Evolutionary conservation across 148 eudicot species (phyloP).

Genomic region (Rhododendron simsii): DNA sequence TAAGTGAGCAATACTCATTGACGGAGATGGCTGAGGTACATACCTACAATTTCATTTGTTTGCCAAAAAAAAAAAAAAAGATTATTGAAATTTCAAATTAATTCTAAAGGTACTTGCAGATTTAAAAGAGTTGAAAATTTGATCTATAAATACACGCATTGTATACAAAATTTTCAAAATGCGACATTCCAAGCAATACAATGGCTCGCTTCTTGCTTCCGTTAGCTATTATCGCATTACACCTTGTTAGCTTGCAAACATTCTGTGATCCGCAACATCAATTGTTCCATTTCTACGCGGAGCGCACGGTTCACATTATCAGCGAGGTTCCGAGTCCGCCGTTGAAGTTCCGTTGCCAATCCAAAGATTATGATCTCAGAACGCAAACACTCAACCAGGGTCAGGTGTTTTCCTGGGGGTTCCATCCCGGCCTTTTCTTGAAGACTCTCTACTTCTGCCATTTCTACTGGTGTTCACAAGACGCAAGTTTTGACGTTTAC

Average conservation of each 20-base stretch:
- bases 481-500: background rate
- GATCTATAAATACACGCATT: background rate
- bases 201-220: background rate
- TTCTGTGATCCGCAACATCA: background rate
- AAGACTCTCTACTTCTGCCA: background rate
- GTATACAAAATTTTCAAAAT: background rate
- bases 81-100: no score
- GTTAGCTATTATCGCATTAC: background rate
- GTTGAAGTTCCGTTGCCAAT: background rate
- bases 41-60: no score
- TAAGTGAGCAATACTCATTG: no score
- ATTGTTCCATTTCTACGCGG: background rate
- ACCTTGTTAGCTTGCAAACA: background rate
- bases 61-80: no score
- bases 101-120: no score
- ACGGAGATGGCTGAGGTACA: no score
- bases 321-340: background rate
- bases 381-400: background rate
- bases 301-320: background rate
- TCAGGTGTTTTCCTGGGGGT: background rate
- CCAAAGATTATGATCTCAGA: background rate
- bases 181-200: background rate
- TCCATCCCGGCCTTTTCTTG: background rate
- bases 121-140: background rate
- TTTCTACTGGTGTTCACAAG: background rate